Conservation (phyloP, 495 filamentous ascomycete genomes). For the Aspergillus coremiiformis region DNA sequence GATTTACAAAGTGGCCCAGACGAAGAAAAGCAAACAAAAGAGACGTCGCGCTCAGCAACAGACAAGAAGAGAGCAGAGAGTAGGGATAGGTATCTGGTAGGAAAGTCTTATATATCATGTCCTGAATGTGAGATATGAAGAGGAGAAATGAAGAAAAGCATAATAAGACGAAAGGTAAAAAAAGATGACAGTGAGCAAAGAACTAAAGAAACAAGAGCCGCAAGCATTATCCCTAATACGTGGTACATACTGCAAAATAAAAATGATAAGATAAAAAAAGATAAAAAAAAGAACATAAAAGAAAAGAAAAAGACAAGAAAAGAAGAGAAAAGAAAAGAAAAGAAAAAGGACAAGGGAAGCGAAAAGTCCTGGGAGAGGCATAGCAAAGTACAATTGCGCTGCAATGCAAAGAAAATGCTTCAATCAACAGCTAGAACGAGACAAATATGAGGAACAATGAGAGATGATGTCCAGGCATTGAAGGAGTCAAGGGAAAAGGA, state of each 20-base stretch:
- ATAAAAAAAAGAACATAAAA: background rate
- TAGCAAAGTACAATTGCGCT: constrained; percentile 9
- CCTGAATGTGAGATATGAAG: background rate
- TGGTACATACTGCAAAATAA: background rate
- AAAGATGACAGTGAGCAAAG: constrained; percentile 6
- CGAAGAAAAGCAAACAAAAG: background rate
- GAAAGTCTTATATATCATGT: background rate
- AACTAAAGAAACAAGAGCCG: constrained; percentile 1
- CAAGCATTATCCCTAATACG: background rate
- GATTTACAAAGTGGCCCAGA: background rate
- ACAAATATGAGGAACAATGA: background rate
- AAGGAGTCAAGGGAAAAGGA: constrained; percentile 7
- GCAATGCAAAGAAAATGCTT: constrained; percentile 12
- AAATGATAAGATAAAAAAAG: background rate
- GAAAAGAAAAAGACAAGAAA: background rate
- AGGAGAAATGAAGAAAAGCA: too few relatives aligned
- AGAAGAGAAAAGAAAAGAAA: background rate
- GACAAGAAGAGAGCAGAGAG: background rate
- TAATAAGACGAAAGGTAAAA: background rate
- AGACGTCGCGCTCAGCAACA: background rate
- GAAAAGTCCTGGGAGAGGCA: constrained; percentile 2
- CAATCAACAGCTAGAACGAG: background rate
- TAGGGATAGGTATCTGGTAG: background rate
- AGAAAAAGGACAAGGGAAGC: constrained; percentile 8
- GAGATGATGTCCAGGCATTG: constrained; percentile 25